These are phyloP conservation scores for Auricularia sp. DNA, from an alignment of 768 basidiomycete genomes.

Conservation along the genomic window DNA sequence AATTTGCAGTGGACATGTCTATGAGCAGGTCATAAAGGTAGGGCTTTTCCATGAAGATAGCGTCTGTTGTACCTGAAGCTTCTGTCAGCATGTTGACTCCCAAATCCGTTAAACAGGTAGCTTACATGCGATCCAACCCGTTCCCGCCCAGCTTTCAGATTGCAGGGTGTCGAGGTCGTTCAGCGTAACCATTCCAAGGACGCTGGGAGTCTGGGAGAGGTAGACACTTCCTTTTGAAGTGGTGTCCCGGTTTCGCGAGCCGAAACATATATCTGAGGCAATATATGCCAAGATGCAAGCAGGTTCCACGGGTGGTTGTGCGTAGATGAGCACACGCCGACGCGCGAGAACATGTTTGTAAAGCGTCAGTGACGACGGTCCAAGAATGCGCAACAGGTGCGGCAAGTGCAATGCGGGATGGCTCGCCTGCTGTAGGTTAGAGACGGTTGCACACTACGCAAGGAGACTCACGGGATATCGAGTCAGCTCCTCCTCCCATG, in stretches of 20 bases:
- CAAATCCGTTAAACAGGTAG: background rate
- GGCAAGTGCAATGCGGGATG: slow-evolving; percentile 64
- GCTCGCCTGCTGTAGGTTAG: slow-evolving; percentile 11
- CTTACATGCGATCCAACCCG: slow-evolving; percentile 77
- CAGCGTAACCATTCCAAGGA: slow-evolving; percentile 73
- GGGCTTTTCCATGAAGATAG: slow-evolving; percentile 75
- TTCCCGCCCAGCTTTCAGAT: slow-evolving; percentile 43
- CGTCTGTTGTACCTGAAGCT: slow-evolving; percentile 59
- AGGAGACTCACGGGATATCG: slow-evolving; percentile 5
- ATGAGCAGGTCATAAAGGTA: slow-evolving; percentile 71
- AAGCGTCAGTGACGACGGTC: slow-evolving; percentile 65
- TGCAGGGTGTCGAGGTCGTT: slow-evolving; percentile 57
- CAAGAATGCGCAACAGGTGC: slow-evolving; percentile 65
- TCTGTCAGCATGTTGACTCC: background rate
- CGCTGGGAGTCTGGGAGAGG: slow-evolving; percentile 22
- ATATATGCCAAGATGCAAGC: slow-evolving; percentile 59
- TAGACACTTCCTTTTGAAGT: background rate
- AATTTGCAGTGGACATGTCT: slow-evolving; percentile 53
- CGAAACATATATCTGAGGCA: slow-evolving; percentile 53
- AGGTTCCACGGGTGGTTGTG: slow-evolving; percentile 67
- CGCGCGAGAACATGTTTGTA: slow-evolving; percentile 73
- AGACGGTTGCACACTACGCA: background rate
- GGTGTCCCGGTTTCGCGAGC: background rate
- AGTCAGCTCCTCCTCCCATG: slow-evolving; percentile 10
- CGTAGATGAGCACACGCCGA: slow-evolving; percentile 68